A percentile compares a stretch with the other conserved stretches of the same genome.
Conservation (phyloP, 768 basidiomycete species). For the Pleurotus pulmonarius region DNA sequence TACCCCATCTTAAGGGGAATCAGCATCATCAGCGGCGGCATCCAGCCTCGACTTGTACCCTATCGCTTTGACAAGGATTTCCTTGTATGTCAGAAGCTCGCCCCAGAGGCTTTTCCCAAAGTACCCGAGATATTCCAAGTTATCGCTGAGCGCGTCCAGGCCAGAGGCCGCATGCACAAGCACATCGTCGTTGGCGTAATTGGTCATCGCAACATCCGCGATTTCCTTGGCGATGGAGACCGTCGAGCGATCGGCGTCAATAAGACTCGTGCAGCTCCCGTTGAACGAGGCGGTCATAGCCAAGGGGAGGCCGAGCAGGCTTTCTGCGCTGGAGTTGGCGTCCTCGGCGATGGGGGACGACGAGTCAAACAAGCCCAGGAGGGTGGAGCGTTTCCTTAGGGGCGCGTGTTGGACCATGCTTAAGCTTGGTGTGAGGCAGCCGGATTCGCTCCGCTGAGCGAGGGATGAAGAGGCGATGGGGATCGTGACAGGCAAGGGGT, state of each 20-base stretch:
- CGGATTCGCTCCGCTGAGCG: neutral
- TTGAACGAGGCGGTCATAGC: slow-evolving; percentile 3
- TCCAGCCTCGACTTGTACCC: slow-evolving; percentile 14
- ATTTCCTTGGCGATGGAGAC: slow-evolving; percentile 24
- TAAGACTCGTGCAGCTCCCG: neutral
- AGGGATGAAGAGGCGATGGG: neutral
- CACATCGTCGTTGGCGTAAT: slow-evolving; percentile 12
- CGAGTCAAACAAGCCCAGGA: neutral
- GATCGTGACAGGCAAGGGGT: slow-evolving; percentile 22
- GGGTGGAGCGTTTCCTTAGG: neutral
- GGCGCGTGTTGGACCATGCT: neutral
- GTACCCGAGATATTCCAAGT: slow-evolving; percentile 30
- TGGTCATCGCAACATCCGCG: slow-evolving; percentile 15
- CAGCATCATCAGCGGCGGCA: neutral
- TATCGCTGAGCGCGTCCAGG: slow-evolving; percentile 29
- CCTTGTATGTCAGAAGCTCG: slow-evolving; percentile 23
- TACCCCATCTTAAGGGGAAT: too few relatives aligned
- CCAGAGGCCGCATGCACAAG: slow-evolving; percentile 18
- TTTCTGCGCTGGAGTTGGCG: slow-evolving; percentile 9
- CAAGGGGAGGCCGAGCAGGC: slow-evolving; percentile 11
- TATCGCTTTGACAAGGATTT: slow-evolving; percentile 21
- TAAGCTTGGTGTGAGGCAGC: neutral
- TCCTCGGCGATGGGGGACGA: neutral
- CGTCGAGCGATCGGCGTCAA: slow-evolving; percentile 13
- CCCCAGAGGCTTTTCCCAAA: slow-evolving; percentile 28